A percentile compares a stretch with the other conserved stretches of the same genome.
These are phyloP conservation scores for Leccinum imitatum DNA, from an alignment of 768 basidiomycete species.

Conservation along the genomic window DNA sequence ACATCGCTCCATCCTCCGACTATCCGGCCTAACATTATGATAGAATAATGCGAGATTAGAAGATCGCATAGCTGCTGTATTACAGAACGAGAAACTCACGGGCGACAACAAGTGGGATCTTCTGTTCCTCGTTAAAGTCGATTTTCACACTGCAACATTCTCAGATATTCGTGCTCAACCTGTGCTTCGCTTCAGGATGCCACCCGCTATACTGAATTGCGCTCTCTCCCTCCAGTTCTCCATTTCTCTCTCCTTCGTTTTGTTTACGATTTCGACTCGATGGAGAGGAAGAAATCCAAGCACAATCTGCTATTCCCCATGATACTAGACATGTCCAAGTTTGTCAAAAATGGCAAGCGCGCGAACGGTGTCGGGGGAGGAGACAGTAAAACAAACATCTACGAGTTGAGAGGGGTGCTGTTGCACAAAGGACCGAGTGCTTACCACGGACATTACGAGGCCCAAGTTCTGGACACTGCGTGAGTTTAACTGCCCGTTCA, in stretches of 20 bases:
- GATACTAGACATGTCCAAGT: constrained; percentile 69
- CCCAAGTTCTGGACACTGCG: constrained; percentile 74
- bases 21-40: neutral
- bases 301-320: constrained; percentile 76
- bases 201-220: constrained; percentile 69
- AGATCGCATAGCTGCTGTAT: constrained; percentile 62
- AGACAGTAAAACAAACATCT: constrained; percentile 42
- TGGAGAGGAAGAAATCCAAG: constrained; percentile 88
- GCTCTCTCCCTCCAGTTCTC: constrained; percentile 77
- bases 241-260: constrained; percentile 95
- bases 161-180: constrained; percentile 75
- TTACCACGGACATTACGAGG: constrained; percentile 88
- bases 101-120: constrained; percentile 76
- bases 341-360: constrained; percentile 39
- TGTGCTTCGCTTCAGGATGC: constrained; percentile 79
- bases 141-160: neutral
- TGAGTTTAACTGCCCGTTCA: constrained; percentile 35
- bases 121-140: neutral
- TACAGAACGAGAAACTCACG: constrained; percentile 69
- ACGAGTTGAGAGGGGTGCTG: constrained; percentile 83
- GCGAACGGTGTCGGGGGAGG: constrained; percentile 14
- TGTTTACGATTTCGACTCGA: constrained; percentile 74
- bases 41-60: constrained; percentile 74
- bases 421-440: constrained; percentile 92
- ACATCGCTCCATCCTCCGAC: neutral